These are phyloP conservation scores for Coemansia sp. DNA, from an alignment of 192 early-diverging fungal genomes.

Conservation along the genomic window DNA sequence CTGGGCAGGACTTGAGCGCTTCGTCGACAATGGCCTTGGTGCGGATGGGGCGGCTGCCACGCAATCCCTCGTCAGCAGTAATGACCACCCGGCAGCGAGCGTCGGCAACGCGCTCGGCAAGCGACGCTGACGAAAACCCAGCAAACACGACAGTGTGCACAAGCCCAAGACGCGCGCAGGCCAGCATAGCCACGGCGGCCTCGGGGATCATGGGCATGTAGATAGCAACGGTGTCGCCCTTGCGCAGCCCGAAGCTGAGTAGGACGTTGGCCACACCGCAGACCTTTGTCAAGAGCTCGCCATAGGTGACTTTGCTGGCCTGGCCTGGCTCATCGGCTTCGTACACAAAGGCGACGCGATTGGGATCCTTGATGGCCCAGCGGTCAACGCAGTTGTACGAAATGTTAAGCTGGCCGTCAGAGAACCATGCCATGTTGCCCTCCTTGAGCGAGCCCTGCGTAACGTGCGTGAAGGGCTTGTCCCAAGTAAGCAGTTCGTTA, in stretches of 20 bases:
- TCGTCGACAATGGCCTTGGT: slow-evolving; percentile 95
- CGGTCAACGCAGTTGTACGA: slow-evolving; percentile 96
- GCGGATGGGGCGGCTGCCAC: slow-evolving; percentile 85
- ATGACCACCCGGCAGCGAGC: slow-evolving; percentile 78
- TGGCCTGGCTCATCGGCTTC: slow-evolving; percentile 88
- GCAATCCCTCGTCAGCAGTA: slow-evolving; percentile 92
- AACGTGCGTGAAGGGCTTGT: slow-evolving; percentile 74
- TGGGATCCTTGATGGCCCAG: slow-evolving; percentile 75
- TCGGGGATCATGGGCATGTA: slow-evolving; percentile 99
- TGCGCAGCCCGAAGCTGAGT: slow-evolving; percentile 76
- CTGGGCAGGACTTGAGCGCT: slow-evolving; percentile 75
- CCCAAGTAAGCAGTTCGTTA: slow-evolving; percentile 78
- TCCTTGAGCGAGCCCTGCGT: slow-evolving; percentile 70
- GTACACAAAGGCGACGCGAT: slow-evolving; percentile 81
- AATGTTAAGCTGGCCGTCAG: slow-evolving; percentile 88
- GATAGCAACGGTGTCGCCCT: slow-evolving; percentile 94
- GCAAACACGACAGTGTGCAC: slow-evolving; percentile 97
- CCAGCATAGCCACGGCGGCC: slow-evolving; percentile 89
- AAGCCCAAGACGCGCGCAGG: slow-evolving; percentile 90
- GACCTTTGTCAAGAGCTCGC: slow-evolving; percentile 80
- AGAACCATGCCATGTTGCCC: slow-evolving; percentile 94
- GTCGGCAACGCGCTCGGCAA: slow-evolving; percentile 90
- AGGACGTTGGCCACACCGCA: slow-evolving; percentile 85
- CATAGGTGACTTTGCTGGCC: slow-evolving; percentile 78
- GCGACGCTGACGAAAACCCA: slow-evolving; percentile 90